A percentile compares a stretch with the other conserved stretches of the same genome.
Conservation (phyloP, 352 stramenopile species). For the Globisporangium iwayamae region DNA sequence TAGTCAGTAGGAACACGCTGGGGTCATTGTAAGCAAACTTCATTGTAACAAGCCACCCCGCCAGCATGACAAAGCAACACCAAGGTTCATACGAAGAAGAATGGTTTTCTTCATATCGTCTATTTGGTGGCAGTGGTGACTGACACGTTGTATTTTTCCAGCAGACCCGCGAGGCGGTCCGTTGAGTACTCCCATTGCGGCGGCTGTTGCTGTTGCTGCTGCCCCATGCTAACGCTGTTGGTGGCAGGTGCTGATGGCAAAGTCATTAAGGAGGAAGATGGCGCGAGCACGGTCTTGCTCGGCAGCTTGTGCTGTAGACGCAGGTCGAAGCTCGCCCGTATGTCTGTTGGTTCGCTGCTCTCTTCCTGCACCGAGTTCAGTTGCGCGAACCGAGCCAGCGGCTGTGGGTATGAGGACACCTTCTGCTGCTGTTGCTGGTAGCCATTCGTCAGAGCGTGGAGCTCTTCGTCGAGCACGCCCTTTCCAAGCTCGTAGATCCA, state of each 20-base stretch:
- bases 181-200: conserved; percentile 48
- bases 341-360: conserved; percentile 4
- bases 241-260: background rate
- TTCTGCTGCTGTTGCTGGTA: background rate
- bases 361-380: conserved; percentile 24
- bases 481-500: conserved; percentile 50
- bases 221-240: background rate
- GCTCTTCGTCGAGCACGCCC: conserved; percentile 27
- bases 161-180: conserved; percentile 48
- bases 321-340: conserved; percentile 1
- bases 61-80: background rate
- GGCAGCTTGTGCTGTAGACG: conserved; percentile 25
- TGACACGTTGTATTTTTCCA: conserved; percentile 70
- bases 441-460: background rate
- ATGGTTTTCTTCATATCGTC: background rate
- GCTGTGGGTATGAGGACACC: background rate
- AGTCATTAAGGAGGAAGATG: background rate
- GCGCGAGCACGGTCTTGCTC: conserved; percentile 2
- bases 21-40: background rate
- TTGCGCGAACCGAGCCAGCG: conserved; percentile 9
- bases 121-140: conserved; percentile 19
- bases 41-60: too few relatives aligned
- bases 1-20: background rate
- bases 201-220: conserved; percentile 6
- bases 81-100: background rate